These are phyloP conservation scores for Intubia oerlemansii DNA, from an alignment of 2,329 filamentous ascomycete genomes.

Conservation along the genomic window DNA sequence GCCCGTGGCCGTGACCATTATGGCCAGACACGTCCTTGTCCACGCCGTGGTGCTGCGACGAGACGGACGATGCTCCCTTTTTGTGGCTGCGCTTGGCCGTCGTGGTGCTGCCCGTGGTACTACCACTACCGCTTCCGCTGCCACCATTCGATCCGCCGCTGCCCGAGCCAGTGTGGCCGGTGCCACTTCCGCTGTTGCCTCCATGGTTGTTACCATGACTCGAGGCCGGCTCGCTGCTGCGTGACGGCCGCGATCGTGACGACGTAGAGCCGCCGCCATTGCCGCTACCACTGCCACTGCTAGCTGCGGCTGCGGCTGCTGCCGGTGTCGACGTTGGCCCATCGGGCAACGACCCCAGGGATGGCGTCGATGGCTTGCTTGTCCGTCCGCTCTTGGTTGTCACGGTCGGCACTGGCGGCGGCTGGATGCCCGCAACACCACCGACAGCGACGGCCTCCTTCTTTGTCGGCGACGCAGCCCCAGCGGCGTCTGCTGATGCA, in stretches of 20 bases:
- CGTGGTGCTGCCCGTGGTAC: slow-evolving; percentile 10
- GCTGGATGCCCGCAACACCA: slow-evolving; percentile 7
- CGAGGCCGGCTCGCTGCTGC: slow-evolving; percentile 17
- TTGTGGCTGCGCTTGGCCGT: slow-evolving; percentile 35
- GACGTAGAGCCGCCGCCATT: too few relatives aligned
- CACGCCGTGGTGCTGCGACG: slow-evolving; percentile 5
- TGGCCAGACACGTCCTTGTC: too few relatives aligned
- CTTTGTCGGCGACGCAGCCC: slow-evolving; percentile 19
- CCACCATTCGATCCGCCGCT: too few relatives aligned
- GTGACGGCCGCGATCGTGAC: slow-evolving; percentile 26
- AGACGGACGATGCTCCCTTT: slow-evolving; percentile 24
- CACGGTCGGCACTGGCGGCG: slow-evolving; percentile 21
- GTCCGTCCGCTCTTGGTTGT: slow-evolving; percentile 42
- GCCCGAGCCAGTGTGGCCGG: too few relatives aligned
- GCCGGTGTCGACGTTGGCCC: too few relatives aligned
- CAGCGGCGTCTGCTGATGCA: slow-evolving; percentile 1
- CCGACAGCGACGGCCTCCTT: slow-evolving; percentile 17
- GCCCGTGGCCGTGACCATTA: slow-evolving; percentile 8
- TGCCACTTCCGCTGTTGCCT: background rate
- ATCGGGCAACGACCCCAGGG: slow-evolving; percentile 37
- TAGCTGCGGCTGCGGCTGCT: too few relatives aligned
- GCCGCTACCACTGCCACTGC: too few relatives aligned
- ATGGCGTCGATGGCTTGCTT: slow-evolving; percentile 45
- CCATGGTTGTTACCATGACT: slow-evolving; percentile 1
- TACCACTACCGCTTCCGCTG: slow-evolving; percentile 4